Conservation (phyloP, 2,329 filamentous ascomycete genomes). For the Diatrype stigma region DNA sequence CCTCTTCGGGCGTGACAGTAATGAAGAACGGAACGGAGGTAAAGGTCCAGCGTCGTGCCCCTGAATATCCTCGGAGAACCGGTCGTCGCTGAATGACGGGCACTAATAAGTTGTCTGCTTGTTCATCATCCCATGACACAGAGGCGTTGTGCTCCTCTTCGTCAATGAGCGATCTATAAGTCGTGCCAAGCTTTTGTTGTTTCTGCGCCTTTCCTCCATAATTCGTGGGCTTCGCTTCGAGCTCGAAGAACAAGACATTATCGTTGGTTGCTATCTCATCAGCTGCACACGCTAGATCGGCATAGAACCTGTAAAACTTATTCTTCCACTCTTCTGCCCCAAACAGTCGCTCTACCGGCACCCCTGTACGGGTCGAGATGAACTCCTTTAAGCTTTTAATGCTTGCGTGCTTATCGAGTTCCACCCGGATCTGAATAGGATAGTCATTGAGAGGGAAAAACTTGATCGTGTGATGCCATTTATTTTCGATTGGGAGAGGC, state of each 20-base stretch:
- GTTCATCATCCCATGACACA: constrained; percentile 52
- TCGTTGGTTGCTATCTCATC: constrained; percentile 69
- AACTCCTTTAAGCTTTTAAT: constrained; percentile 67
- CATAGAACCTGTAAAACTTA: constrained; percentile 83
- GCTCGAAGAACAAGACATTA: constrained; percentile 67
- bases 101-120: constrained; percentile 64
- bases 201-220: constrained; percentile 49
- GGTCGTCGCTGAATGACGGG: constrained; percentile 62
- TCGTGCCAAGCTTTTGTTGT: constrained; percentile 34
- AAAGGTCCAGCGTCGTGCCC: constrained; percentile 30
- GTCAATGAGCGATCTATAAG: constrained; percentile 45
- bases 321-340: constrained; percentile 77
- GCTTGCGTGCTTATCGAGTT: constrained; percentile 72
- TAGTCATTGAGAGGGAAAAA: constrained; percentile 72
- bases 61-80: constrained; percentile 15
- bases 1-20: constrained; percentile 69
- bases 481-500: constrained; percentile 80
- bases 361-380: constrained; percentile 62
- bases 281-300: constrained; percentile 62
- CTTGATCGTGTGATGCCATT: constrained; percentile 70
- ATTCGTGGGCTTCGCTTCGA: constrained; percentile 77
- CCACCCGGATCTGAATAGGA: constrained; percentile 70
- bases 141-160: constrained; percentile 29
- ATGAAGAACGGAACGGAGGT: constrained; percentile 61
- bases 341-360: constrained; percentile 65